Base-by-base conservation (phyloP, 352 stramenopile genomes). In the Globisporangium radiosum region DNA sequence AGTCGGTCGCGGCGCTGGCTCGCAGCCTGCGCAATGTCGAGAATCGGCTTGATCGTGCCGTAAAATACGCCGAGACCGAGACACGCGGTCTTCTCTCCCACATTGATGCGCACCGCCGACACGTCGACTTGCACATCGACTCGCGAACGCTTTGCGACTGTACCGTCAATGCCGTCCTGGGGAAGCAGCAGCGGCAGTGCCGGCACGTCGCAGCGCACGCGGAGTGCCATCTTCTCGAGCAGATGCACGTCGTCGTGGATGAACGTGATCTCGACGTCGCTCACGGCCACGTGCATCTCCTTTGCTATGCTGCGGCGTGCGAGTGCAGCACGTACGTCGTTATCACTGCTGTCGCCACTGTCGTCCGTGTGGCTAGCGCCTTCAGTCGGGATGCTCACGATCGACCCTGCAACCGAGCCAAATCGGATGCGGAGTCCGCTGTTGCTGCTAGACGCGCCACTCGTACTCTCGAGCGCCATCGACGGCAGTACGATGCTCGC, bases 31-130 rank as follows among this genome's bases (percentile, higher is more conserved):
- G 36, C 56, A 40, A 62, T 62, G 17, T 68, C 62, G 39, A 60
- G 11, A 42, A 68, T 66, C 25, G 62, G 62, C 47, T 62, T 65
- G 47, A 65, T 56, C 38, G 62, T 47, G 45, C 58, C 57, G 42
- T 66, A 68, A 45, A 65, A 55, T 10, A 57, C 57, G 8, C 66
- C 62, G 33, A 68, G 47, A 25, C 51, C 62, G 4, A 65, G 38
- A 19, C 57, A 53, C 13, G 53, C 15, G 25, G 51, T 68, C 52
- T 55, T 62, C 38, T 68, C 62, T 4, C 62, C 58, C 59, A 65
- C 54, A 15, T 68, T 68, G 51, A 68, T n/a, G 42, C 62, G 57
- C 37, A 68, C 19, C 5, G 57, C 50, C 10, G 45, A 56, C 8
- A 68, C 15, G 2, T 54, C 39, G 19, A 68, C 44, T 3, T 44